A percentile compares a stretch with the other conserved stretches of the same genome.
Evolutionary conservation across 1,139 yeast species (phyloP).

Genomic region (Blastobotrys apis): DNA sequence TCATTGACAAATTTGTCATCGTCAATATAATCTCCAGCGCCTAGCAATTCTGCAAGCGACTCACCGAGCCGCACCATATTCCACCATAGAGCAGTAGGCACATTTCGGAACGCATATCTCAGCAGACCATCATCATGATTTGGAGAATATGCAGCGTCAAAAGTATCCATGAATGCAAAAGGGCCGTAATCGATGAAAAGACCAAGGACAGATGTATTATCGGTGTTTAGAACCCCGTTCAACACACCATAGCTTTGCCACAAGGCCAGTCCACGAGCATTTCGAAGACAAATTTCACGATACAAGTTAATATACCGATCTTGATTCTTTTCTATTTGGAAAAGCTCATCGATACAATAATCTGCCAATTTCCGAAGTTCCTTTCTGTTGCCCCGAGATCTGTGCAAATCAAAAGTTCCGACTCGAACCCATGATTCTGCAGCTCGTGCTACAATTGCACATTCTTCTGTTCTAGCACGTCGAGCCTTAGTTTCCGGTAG

Average conservation of each 20-base stretch:
- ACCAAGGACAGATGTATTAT: slow-evolving; percentile 84
- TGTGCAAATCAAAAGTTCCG: slow-evolving; percentile 84
- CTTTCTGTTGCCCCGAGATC: slow-evolving; percentile 65
- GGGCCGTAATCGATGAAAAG: slow-evolving; percentile 93
- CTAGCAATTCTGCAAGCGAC: slow-evolving; percentile 73
- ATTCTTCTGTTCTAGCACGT: slow-evolving; percentile 63
- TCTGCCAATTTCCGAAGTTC: slow-evolving; percentile 64
- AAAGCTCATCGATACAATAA: slow-evolving; percentile 66
- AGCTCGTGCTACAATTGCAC: slow-evolving; percentile 82
- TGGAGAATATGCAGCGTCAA: slow-evolving; percentile 78
- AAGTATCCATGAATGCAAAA: slow-evolving; percentile 81
- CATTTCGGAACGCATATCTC: slow-evolving; percentile 74
- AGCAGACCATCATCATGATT: slow-evolving; percentile 77
- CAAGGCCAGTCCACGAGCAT: slow-evolving; percentile 73
- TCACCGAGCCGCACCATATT: slow-evolving; percentile 84
- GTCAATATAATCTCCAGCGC: slow-evolving; percentile 52
- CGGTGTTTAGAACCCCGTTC: slow-evolving; percentile 93
- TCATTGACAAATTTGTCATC: slow-evolving; percentile 34
- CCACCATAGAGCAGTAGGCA: slow-evolving; percentile 92
- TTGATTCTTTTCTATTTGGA: slow-evolving; percentile 36
- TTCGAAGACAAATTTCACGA: slow-evolving; percentile 62
- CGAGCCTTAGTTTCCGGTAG: slow-evolving; percentile 76
- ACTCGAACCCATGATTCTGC: slow-evolving; percentile 84
- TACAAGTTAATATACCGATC: slow-evolving; percentile 65
- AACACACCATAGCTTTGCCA: slow-evolving; percentile 92